Base-by-base conservation (phyloP, 306 rosid genomes). In the Comarum palustre region DNA sequence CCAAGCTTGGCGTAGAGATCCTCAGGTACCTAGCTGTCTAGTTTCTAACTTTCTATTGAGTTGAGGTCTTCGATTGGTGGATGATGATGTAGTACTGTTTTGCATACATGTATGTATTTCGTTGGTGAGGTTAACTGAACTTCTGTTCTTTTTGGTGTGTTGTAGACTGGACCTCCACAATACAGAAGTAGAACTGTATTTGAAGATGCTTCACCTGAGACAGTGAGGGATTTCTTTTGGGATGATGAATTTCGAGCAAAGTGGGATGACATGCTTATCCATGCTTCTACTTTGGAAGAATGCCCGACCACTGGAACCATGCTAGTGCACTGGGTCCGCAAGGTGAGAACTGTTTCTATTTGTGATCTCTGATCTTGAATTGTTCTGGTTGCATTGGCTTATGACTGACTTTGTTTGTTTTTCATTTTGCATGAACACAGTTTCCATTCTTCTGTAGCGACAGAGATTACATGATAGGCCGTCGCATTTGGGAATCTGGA, bases 1-100 rank as follows among this genome's bases (percentile, higher is more conserved):
- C 51, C 91, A 87, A 83, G 97, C 98, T 1, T 87, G 88, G 89
- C 84, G 89, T 5, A 83, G 86, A 66, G 88, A 84, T 75, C 87
- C 75, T 34, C 78, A 68, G 88, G 88, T 87, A 86, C 71, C 24
- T 60, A 29, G 13, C 66, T 15, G 38, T 58, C 14, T 46, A 27
- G 12, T 54, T 51, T 2, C 24, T 14, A 8, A 27, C 8, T 54
- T 51, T 4, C 32, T 14, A 8, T 25, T 68, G 47, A 76, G 48
- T 43, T 45, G n/a, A 24, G 27, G 39, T 52, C 20, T 42, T 51
- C 12, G 5, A 38, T n/a, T 36, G 48, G 22, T 69, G 52, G 70
- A 12, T 22, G 34, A 10, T 41, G 63, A 52, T 54, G 43, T 1
- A 2, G 62, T 13, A 16, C 10, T 55, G 45, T 22, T 51, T 39